Base-by-base conservation (phyloP, 2,329 filamentous ascomycete genomes). In the Calonectria hawksworthii region DNA sequence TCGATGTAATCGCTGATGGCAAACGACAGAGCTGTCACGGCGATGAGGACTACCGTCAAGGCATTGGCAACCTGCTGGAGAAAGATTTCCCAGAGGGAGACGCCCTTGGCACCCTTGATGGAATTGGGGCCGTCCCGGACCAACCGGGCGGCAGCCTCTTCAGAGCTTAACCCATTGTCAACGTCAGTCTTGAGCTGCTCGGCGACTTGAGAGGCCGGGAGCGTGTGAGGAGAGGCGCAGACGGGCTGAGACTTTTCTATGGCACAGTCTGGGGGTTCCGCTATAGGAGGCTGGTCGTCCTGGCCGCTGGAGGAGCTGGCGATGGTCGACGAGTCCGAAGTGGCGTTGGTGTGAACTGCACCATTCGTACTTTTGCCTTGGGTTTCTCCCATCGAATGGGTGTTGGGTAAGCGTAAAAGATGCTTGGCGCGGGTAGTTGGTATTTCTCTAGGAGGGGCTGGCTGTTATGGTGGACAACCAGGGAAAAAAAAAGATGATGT, bases 61-160 rank as follows among this genome's bases (percentile, higher is more conserved):
- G 93, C 94, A 87, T 95, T 95, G 78, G 93, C 94, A 80, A 95
- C 90, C 87, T 95, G 93, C 83, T 93, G 93, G 86, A 95, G 85
- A 86, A 95, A 90, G 87, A 95, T 94, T 86, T 93, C 91, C 91
- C 93, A 94, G 85, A 93, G 82, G 85, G 93, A 94, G 86, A 93
- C 86, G 85, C 92, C 92, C 86, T 93, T 92, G 88, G 92, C 91
- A 86, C 92, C 91, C 85, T 93, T 91, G 87, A 95, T 91, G 83
- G 90, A 90, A 87, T 95, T 95, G 80, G 90, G 89, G 79, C 93
- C 94, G 90, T 94, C 88, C 83, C 89, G 88, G 84, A 86, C 85
- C 82, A 95, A 89, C 83, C 93, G 93, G 86, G 88, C 88, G 84
- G 90, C 88, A 77, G 93, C 93, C 84, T 94, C 93, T 79, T 87